These are phyloP conservation scores for Steccherinum ochraceum DNA, from an alignment of 768 basidiomycete species.

Conservation along the genomic window DNA sequence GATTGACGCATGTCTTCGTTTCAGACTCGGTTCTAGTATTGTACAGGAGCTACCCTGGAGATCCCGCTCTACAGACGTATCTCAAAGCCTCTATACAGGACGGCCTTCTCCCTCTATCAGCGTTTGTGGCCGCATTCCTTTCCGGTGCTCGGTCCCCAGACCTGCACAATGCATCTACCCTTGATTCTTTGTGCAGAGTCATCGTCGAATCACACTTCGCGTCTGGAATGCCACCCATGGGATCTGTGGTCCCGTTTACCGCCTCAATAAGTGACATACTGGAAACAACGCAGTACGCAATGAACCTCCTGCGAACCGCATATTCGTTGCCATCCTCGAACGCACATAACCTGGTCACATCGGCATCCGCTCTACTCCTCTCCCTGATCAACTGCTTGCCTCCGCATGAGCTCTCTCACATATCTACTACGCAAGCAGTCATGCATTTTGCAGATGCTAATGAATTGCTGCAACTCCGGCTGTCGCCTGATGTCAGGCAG, in stretches of 20 bases:
- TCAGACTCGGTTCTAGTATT: slow-evolving; percentile 68
- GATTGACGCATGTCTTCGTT: neutral
- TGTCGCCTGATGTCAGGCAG: slow-evolving; percentile 47
- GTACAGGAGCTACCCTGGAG: slow-evolving; percentile 64
- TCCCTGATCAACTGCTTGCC: slow-evolving; percentile 55
- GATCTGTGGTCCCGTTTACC: slow-evolving; percentile 46
- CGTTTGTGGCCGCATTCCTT: slow-evolving; percentile 61
- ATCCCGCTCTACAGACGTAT: slow-evolving; percentile 61
- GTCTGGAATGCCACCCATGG: slow-evolving; percentile 44
- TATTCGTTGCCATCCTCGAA: slow-evolving; percentile 43
- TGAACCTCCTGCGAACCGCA: slow-evolving; percentile 53
- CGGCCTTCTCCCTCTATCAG: slow-evolving; percentile 48
- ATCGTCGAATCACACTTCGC: slow-evolving; percentile 60
- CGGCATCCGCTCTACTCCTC: slow-evolving; percentile 59
- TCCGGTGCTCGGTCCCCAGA: slow-evolving; percentile 60
- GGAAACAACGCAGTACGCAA: slow-evolving; percentile 51
- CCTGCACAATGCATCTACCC: slow-evolving; percentile 56
- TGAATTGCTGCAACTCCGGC: slow-evolving; percentile 36
- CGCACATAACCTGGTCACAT: slow-evolving; percentile 51
- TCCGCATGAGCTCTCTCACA: slow-evolving; percentile 56
- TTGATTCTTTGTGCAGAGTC: slow-evolving; percentile 64
- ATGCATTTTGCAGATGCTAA: slow-evolving; percentile 37
- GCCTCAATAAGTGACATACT: slow-evolving; percentile 46
- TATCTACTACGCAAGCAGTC: slow-evolving; percentile 57
- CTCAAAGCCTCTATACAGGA: slow-evolving; percentile 52